Percentiles rank a stretch among this genome's conserved stretches.
These are phyloP conservation scores for Blepharisma japonicum DNA, from an alignment of 73 alveolate species.

Conservation along the genomic window DNA sequence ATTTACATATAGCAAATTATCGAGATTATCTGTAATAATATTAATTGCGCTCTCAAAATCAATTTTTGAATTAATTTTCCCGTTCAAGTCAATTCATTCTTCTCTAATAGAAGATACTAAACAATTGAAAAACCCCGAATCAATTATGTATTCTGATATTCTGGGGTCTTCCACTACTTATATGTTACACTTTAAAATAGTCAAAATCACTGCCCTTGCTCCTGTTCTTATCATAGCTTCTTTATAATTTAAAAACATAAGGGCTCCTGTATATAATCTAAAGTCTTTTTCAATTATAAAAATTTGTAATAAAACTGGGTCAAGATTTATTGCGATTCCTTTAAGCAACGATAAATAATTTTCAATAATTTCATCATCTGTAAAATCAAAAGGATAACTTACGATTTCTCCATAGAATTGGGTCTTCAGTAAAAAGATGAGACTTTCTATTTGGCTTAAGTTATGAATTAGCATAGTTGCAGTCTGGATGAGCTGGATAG, in stretches of 20 bases:
- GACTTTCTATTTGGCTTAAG: background rate
- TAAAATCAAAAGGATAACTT: constrained; percentile 23
- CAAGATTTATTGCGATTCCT: constrained; percentile 10
- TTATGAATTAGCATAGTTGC: constrained; percentile 12
- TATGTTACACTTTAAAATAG: background rate
- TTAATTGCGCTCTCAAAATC: background rate
- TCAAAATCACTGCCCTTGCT: constrained; percentile 16
- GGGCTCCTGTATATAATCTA: background rate
- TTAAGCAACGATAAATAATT: background rate
- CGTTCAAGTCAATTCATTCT: background rate
- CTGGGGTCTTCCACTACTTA: background rate
- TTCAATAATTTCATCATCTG: constrained; percentile 25
- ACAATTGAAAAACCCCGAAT: constrained; percentile 1
- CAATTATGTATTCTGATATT: background rate
- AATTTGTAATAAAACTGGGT: background rate
- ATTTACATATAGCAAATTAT: background rate
- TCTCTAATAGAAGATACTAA: constrained; percentile 17
- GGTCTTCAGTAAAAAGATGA: background rate
- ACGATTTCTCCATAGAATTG: background rate
- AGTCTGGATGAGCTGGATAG: constrained; percentile 15
- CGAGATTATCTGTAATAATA: background rate
- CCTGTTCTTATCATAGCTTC: background rate
- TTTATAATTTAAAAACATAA: constrained; percentile 9
- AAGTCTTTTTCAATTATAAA: background rate
- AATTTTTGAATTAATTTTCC: background rate